Percentiles rank a stretch among this genome's conserved stretches.
Evolutionary conservation across 257 asterid species (phyloP).

Genomic region (Penstemon barbatus): DNA sequence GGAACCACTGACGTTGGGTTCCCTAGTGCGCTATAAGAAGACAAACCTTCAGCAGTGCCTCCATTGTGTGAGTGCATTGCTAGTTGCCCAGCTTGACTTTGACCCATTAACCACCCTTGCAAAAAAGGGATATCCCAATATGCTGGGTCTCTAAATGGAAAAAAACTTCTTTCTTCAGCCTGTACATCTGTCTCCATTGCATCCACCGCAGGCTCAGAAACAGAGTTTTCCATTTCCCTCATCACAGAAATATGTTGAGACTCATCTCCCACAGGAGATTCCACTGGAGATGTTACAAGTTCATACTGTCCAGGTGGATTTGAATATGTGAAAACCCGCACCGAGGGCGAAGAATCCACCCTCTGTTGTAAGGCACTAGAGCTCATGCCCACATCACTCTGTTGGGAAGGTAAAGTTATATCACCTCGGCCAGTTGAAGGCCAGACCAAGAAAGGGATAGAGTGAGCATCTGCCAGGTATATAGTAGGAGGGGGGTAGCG

Average conservation of each 20-base stretch:
- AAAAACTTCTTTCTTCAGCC: constrained; percentile 62
- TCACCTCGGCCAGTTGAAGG: constrained; percentile 68
- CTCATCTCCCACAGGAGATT: constrained; percentile 63
- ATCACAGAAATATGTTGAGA: constrained; percentile 45
- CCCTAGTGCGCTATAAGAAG: constrained; percentile 44
- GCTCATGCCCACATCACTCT: constrained; percentile 43
- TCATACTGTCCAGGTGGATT: constrained; percentile 97
- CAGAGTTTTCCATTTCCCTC: constrained; percentile 46
- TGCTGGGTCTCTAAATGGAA: constrained; percentile 83
- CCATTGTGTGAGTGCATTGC: constrained; percentile 53
- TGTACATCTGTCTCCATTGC: constrained; percentile 74
- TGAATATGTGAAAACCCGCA: constrained; percentile 80
- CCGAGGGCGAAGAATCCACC: constrained; percentile 66
- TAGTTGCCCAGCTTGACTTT: constrained; percentile 78
- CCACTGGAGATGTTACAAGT: constrained; percentile 77
- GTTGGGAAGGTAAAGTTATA: constrained; percentile 41
- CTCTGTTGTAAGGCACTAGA: constrained; percentile 54
- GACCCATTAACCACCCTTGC: constrained; percentile 98
- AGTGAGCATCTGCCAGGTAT: constrained; percentile 75
- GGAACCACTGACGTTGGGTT: constrained; percentile 48
- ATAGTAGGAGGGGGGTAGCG: constrained; percentile 92
- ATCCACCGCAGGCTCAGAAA: constrained; percentile 51
- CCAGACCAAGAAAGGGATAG: constrained; percentile 76
- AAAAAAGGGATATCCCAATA: constrained; percentile 93
- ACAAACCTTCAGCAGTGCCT: constrained; percentile 45